Base-by-base conservation (phyloP, 768 basidiomycete genomes). In the Leucocoprinus sp. region DNA sequence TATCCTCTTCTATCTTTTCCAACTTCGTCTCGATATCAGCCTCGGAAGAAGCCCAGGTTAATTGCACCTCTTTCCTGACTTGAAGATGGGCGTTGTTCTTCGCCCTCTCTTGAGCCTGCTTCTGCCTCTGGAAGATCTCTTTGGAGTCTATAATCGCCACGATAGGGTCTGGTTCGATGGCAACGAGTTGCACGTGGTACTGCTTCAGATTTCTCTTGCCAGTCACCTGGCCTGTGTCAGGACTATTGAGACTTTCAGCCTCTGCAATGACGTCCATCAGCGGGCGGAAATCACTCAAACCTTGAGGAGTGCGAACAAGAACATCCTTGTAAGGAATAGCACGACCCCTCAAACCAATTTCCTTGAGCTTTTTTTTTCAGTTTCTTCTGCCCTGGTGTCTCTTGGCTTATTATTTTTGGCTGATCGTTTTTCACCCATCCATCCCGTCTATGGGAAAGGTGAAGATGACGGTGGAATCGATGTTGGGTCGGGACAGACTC, bases 11-110 rank as follows among this genome's bases (percentile, higher is more conserved):
- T 17, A 71, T 73, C 59, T 80, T 81, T 43, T 64, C 67, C 26
- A 90, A 48, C 59, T 87, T 90, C 60, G 82, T 82, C 28, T 66
- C 67, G 15, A 81, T 54, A 54, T 92, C 89, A 5, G 69, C 74
- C 23, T 58, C 51, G 5, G 65, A 75, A 9, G 80, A 73, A 2
- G 66, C 69, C 84, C 86, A 91, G 9, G 80, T 77, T 37, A 91
- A 56, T 61, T 84, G 82, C 4, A 87, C 66, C 64, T 86, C 81
- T 65, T 88, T 89, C 43, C 64, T 57, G 17, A 58, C 48, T 48
- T 68, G 59, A 42, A 64, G 57, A 36, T 61, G 51, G 31, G 45
- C 54, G 5, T 54, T 52, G 39, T 54, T 64, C 51, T 66, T 68
- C 41, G 59, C 62, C 51, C 65, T 64, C 38, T 55, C 60, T 51